Conservation (phyloP, 495 filamentous ascomycete genomes). For the Penicillium longicatenatum region DNA sequence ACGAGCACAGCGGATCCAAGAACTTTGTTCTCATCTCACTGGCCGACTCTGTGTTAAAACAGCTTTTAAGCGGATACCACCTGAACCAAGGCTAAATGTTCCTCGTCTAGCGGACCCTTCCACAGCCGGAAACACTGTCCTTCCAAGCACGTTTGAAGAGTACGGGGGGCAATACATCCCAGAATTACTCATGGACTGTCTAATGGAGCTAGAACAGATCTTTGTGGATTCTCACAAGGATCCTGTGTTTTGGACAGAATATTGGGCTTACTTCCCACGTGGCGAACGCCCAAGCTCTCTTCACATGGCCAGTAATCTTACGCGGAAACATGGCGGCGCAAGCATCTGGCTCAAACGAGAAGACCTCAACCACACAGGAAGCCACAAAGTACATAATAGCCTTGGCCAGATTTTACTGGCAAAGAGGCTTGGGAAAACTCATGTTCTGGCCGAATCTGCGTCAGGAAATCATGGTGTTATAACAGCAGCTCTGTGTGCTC, state of each 20-base stretch:
- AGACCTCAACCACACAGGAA: constrained; percentile 81
- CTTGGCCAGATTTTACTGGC: constrained; percentile 87
- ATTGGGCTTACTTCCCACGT: constrained; percentile 92
- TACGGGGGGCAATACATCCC: constrained; percentile 98
- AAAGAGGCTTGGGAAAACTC: constrained; percentile 77
- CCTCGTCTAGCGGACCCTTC: too few relatives aligned
- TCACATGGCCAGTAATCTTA: constrained; percentile 68
- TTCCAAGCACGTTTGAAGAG: constrained; percentile 80
- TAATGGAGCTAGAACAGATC: constrained; percentile 83
- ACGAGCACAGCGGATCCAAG: constrained; percentile 72
- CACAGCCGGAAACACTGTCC: too few relatives aligned
- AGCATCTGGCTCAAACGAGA: constrained; percentile 96
- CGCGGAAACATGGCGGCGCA: constrained; percentile 81
- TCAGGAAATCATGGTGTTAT: constrained; percentile 94
- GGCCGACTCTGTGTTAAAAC: too few relatives aligned
- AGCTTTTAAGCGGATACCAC: too few relatives aligned
- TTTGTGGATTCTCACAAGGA: constrained; percentile 85
- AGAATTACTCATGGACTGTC: constrained; percentile 95
- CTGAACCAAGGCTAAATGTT: too few relatives aligned
- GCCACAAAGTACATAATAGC: constrained; percentile 96
- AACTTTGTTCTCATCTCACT: constrained; percentile 83
- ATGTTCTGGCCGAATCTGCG: constrained; percentile 93
- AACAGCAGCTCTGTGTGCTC: constrained; percentile 89
- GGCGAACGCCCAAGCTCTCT: constrained; percentile 93
- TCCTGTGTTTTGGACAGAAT: constrained; percentile 94